phyloP scores from a whole-genome alignment of 805 yeast species.

The Barnettozyma vustinii region DNA sequence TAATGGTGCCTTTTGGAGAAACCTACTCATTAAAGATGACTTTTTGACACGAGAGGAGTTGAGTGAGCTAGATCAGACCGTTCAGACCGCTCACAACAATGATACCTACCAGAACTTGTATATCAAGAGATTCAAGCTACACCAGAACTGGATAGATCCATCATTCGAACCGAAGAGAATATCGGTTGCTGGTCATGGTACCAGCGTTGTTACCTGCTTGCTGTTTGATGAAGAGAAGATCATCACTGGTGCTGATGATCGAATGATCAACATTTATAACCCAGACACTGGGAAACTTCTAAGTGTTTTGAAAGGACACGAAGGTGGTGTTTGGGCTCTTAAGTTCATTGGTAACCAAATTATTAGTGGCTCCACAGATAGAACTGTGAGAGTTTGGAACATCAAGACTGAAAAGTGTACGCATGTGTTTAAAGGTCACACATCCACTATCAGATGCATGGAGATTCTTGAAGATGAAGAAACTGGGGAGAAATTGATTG shows the following conservation, averaged over 20 bases:
- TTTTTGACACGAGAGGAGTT: conserved; percentile 47
- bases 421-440: conserved; percentile 86
- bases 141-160: conserved; percentile 76
- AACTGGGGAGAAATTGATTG: conserved; percentile 61
- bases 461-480: conserved; percentile 71
- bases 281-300: conserved; percentile 64
- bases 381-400: conserved; percentile 93
- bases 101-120: conserved; percentile 12
- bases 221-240: conserved; percentile 89
- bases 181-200: conserved; percentile 64
- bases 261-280: conserved; percentile 73
- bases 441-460: conserved; percentile 88
- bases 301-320: conserved; percentile 74
- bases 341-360: conserved; percentile 78
- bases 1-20: conserved; percentile 64
- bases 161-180: conserved; percentile 60
- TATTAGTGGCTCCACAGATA: conserved; percentile 92
- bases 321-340: conserved; percentile 98
- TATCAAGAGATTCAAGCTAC: conserved; percentile 23
- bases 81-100: conserved; percentile 2
- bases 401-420: conserved; percentile 80
- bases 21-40: conserved; percentile 55
- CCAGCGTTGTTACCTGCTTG: conserved; percentile 87
- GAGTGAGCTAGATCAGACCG: conserved; percentile 18
- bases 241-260: conserved; percentile 90